Base-by-base conservation (phyloP, 805 yeast species). In the Torulaspora microellipsoides region DNA sequence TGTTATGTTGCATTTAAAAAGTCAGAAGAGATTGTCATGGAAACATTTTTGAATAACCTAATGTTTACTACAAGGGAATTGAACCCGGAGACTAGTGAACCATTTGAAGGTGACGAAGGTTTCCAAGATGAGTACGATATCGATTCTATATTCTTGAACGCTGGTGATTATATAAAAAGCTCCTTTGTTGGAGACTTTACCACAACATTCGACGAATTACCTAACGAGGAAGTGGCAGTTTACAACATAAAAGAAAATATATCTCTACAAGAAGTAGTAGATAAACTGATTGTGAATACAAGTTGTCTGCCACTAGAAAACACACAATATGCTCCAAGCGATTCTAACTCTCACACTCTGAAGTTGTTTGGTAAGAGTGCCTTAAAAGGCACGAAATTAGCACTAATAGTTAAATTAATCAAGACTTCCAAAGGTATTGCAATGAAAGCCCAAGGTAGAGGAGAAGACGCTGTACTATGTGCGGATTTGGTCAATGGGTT, bases 101-200 rank as follows among this genome's bases (percentile, higher is more conserved):
- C 83, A 39, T 76, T 75, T 46, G 83, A 77, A 36, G 80, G 76
- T 38, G 86, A 80, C 36, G 95, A 84, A 52, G 97, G 96, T 13
- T 86, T 83, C 75, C 85, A 84, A 52, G 98, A 93, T 65, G 96
- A 90, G 66, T 93, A 91, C 67, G 93, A 83, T 62, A 78, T 93
- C 52, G 97, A 88, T 65, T 84, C 83, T 45, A 71, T 89, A 57
- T 80, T 77, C 45, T 62, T 91, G 43, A 60, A 47, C 47, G 65
- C 93, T 8, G 96, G 96, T 30, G 97, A 89, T 63, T 91, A 81
- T 66, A 73, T 88, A 45, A 67, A 71, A 42, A 95, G 96, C 40
- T 72, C 88, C 17, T 87, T 78, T 62, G 77, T 83, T 49, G 87
- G 93, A 34, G 78, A 81, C 66, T 89, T 89, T 62, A 77, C 83